Conservation (phyloP, 1,139 yeast species). For the Arxiozyma slooffiae region DNA sequence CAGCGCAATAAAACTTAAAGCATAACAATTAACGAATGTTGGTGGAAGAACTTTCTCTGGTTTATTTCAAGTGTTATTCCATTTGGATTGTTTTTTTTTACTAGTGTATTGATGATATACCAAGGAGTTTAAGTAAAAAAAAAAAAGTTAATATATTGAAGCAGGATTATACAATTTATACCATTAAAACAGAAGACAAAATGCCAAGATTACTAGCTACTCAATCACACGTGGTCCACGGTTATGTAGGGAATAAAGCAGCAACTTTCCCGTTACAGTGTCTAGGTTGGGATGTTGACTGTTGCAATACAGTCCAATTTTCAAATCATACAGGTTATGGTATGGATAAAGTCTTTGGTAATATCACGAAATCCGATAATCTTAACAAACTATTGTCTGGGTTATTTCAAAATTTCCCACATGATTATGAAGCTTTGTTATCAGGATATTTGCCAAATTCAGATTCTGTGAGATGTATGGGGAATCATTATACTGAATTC, state of each 20-base stretch:
- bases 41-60: background rate
- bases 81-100: background rate
- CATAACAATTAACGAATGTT: background rate
- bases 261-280: constrained; percentile 56
- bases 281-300: constrained; percentile 60
- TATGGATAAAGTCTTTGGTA: constrained; percentile 33
- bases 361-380: constrained; percentile 23
- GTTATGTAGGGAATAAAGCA: constrained; percentile 57
- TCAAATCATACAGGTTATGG: constrained; percentile 67
- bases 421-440: constrained; percentile 40
- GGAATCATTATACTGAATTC: constrained; percentile 21
- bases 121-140: background rate
- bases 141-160: too few relatives aligned
- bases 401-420: constrained; percentile 25
- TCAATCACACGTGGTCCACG: constrained; percentile 63
- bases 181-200: background rate
- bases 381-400: constrained; percentile 32
- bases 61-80: background rate
- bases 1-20: background rate
- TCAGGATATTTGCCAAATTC: constrained; percentile 54
- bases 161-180: background rate
- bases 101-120: background rate
- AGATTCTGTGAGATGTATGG: constrained; percentile 34
- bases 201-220: constrained; percentile 32
- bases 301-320: constrained; percentile 52